Conservation (phyloP, 73 alveolate genomes). For the Symbiodinium pilosum region DNA sequence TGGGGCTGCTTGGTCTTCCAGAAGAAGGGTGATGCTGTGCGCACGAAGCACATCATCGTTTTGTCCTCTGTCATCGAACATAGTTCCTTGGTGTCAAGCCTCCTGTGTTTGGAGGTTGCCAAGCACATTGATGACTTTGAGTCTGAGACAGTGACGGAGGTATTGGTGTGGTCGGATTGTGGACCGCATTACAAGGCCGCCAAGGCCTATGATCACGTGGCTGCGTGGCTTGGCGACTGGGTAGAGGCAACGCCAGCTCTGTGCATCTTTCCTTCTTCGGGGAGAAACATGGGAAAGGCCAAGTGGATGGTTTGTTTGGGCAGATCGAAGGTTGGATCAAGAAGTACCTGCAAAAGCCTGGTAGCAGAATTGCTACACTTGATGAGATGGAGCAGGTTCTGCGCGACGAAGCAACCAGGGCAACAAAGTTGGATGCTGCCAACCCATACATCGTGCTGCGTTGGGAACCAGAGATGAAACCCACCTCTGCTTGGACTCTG, state of each 20-base stretch:
- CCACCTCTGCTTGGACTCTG: background rate
- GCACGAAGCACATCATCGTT: constrained; percentile 27
- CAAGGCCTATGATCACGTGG: constrained; percentile 36
- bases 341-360: background rate
- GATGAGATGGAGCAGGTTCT: constrained; percentile 40
- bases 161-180: constrained; percentile 41
- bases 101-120: constrained; percentile 36
- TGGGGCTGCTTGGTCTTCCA: constrained; percentile 45
- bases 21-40: background rate
- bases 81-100: constrained; percentile 35
- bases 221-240: constrained; percentile 44
- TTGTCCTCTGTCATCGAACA: constrained; percentile 54
- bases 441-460: background rate
- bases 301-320: constrained; percentile 54
- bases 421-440: background rate
- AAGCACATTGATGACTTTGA: constrained; percentile 23
- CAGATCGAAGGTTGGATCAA: constrained; percentile 26
- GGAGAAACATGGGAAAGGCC: constrained; percentile 64
- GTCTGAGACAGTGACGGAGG: background rate
- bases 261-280: constrained; percentile 47
- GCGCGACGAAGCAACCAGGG: constrained; percentile 1
- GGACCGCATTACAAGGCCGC: constrained; percentile 73
- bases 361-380: constrained; percentile 23
- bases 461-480: constrained; percentile 64
- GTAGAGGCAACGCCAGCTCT: background rate